These are phyloP conservation scores for Sordariomycetes sp. DNA, from an alignment of 2,329 filamentous ascomycete genomes.

Conservation along the genomic window DNA sequence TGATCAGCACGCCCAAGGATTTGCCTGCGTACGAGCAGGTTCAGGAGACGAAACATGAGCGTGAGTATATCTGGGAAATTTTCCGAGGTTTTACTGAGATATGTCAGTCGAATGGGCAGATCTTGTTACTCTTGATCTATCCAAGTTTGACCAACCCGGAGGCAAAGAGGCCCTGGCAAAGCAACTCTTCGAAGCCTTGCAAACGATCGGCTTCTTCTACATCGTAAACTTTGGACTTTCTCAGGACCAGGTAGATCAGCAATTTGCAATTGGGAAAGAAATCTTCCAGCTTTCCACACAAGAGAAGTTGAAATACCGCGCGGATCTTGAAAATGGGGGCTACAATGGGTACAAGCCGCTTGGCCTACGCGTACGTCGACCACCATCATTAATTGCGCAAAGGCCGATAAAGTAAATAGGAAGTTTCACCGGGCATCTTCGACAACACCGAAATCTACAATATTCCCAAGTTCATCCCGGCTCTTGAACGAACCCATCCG, in stretches of 20 bases:
- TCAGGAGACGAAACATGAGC: constrained; percentile 22
- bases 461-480: constrained; percentile 28
- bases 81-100: too few species aligned
- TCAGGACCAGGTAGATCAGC: constrained; percentile 49
- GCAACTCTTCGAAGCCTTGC: constrained; percentile 45
- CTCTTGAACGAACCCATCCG: constrained; percentile 19
- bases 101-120: constrained; percentile 41
- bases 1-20: constrained; percentile 7
- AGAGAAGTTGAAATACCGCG: constrained; percentile 49
- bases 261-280: constrained; percentile 51
- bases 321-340: constrained; percentile 38
- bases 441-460: constrained; percentile 31
- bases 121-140: constrained; percentile 46
- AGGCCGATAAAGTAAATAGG: constrained; percentile 6
- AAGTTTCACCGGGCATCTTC: constrained; percentile 20
- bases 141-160: constrained; percentile 40
- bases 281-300: constrained; percentile 47
- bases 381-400: background rate
- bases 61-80: constrained; percentile 13
- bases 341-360: constrained; percentile 48
- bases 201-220: constrained; percentile 49
- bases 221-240: constrained; percentile 53
- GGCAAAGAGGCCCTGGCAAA: constrained; percentile 44
- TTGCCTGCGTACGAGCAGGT: constrained; percentile 22
- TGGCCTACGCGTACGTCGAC: constrained; percentile 21